Percentiles rank a stretch among this genome's conserved stretches.
phyloP scores from a whole-genome alignment of 306 rosid species.

The Benincasa hispida region DNA sequence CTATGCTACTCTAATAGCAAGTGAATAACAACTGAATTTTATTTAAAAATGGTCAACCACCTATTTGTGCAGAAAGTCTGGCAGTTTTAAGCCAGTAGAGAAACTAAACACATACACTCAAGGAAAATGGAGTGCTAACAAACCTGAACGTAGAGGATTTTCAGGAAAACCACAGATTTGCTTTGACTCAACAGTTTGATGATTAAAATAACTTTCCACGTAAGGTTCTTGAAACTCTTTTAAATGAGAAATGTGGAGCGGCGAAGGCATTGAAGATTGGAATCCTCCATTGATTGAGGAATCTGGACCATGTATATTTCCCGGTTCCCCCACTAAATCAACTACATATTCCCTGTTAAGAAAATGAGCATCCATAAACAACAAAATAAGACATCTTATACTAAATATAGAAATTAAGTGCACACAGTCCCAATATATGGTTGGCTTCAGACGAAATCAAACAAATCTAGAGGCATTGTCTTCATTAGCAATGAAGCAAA shows the following conservation, averaged over 20 bases:
- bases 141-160: conserved; percentile 40
- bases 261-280: conserved; percentile 67
- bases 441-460: background rate
- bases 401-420: background rate
- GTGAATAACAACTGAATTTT: background rate
- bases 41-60: background rate
- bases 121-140: conserved; percentile 12
- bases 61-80: conserved; percentile 8
- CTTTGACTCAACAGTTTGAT: conserved; percentile 27
- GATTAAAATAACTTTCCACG: conserved; percentile 25
- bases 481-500: background rate
- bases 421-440: background rate
- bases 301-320: conserved; percentile 83
- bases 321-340: conserved; percentile 96
- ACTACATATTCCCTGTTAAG: conserved; percentile 84
- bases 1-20: background rate
- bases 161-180: conserved; percentile 26
- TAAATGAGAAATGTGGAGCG: conserved; percentile 65
- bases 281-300: conserved; percentile 87
- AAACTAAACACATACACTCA: conserved; percentile 8
- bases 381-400: background rate
- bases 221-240: conserved; percentile 56
- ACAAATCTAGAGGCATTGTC: background rate
- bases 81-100: background rate
- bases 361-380: background rate